These are phyloP conservation scores for Cucurbitaria berberidis DNA, from an alignment of 2,329 filamentous ascomycete genomes.

Conservation along the genomic window DNA sequence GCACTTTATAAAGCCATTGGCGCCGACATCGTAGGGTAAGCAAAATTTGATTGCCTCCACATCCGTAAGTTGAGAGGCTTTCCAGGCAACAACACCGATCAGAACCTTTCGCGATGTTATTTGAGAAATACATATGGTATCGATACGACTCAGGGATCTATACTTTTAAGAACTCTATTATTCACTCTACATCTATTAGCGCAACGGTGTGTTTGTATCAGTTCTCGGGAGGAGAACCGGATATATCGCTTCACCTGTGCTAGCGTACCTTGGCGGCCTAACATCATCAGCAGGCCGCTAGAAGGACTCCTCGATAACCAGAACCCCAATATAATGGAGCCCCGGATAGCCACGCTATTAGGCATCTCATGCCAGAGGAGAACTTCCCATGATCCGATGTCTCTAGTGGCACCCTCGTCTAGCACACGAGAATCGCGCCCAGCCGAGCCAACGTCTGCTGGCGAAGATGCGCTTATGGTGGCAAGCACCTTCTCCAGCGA, in stretches of 20 bases:
- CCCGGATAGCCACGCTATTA: slow-evolving; percentile 37
- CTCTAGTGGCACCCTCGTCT: slow-evolving; percentile 10
- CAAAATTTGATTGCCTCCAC: not conserved
- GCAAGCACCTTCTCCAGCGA: slow-evolving; percentile 5
- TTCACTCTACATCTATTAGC: no score
- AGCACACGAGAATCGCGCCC: slow-evolving; percentile 12
- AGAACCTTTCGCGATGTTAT: no score
- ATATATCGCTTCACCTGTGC: not conserved
- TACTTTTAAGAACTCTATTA: no score
- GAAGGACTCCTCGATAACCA: not conserved
- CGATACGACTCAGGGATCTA: no score
- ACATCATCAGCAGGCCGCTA: not conserved
- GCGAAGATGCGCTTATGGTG: slow-evolving; percentile 11
- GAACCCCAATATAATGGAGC: slow-evolving; percentile 25
- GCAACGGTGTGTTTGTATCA: no score
- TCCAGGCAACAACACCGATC: not conserved
- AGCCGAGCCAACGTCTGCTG: slow-evolving; percentile 18
- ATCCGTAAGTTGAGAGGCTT: not conserved
- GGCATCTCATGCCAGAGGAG: slow-evolving; percentile 25
- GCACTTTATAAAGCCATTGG: not conserved
- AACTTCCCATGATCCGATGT: slow-evolving; percentile 17
- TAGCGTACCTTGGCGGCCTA: slow-evolving; percentile 1
- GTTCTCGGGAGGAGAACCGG: not conserved
- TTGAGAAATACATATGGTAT: no score
- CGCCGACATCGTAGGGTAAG: not conserved